Evolutionary conservation across 2,329 filamentous ascomycete genomes (phyloP).

Genomic region (Cercospora zeae-maydis): DNA sequence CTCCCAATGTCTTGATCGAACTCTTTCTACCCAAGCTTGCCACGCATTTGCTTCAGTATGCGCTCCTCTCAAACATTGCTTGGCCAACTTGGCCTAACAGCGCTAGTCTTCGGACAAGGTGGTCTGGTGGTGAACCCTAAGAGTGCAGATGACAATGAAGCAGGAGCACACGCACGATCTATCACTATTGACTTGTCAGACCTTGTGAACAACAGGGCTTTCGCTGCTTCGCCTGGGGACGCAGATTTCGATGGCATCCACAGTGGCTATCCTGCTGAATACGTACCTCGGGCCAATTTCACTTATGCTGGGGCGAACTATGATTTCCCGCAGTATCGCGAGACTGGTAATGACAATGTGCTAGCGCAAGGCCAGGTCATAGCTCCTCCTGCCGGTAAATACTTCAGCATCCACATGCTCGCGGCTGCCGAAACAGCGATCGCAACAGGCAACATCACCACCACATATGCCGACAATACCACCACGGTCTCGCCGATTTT

Average conservation of each 20-base stretch:
- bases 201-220: slow-evolving; percentile 38
- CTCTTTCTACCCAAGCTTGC: background rate
- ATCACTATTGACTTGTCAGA: slow-evolving; percentile 28
- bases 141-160: slow-evolving; percentile 24
- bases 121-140: slow-evolving; percentile 33
- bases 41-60: background rate
- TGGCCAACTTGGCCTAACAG: slow-evolving; percentile 16
- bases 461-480: slow-evolving; percentile 40
- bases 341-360: slow-evolving; percentile 39
- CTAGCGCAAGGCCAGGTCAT: slow-evolving; percentile 39
- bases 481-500: slow-evolving; percentile 29
- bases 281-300: slow-evolving; percentile 37
- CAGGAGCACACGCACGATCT: slow-evolving; percentile 19
- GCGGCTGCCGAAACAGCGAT: slow-evolving; percentile 41
- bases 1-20: background rate
- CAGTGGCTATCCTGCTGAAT: slow-evolving; percentile 39
- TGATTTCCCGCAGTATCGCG: slow-evolving; percentile 38
- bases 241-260: slow-evolving; percentile 38
- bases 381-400: slow-evolving; percentile 33
- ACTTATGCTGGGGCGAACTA: slow-evolving; percentile 40
- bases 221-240: slow-evolving; percentile 37
- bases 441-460: slow-evolving; percentile 39
- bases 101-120: slow-evolving; percentile 24
- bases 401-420: slow-evolving; percentile 41
- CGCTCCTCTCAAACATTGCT: background rate